Conservation (phyloP, 192 early-diverging fungal species). For the Dissophora ornata region DNA sequence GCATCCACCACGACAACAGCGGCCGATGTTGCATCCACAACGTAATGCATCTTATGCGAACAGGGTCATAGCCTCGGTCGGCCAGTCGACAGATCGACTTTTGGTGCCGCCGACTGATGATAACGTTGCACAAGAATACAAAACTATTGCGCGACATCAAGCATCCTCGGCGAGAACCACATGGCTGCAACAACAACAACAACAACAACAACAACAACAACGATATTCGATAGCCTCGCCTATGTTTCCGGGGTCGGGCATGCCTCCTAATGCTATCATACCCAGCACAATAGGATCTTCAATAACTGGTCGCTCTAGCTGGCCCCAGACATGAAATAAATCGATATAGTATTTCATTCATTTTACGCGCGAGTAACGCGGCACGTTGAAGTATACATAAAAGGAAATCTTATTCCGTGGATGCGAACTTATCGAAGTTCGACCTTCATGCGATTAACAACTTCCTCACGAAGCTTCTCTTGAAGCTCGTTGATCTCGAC, state of each 20-base stretch:
- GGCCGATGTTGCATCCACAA: background rate
- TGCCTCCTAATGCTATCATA: no score
- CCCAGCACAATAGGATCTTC: background rate
- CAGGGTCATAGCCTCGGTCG: background rate
- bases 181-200: conserved; percentile 28
- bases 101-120: background rate
- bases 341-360: no score
- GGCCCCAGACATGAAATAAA: background rate
- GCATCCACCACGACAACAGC: background rate
- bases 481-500: conserved; percentile 96
- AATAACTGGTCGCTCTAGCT: background rate
- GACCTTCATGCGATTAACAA: conserved; percentile 75
- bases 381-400: no score
- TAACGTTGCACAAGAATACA: background rate
- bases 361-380: no score
- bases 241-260: background rate
- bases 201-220: conserved; percentile 16
- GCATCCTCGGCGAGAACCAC: conserved; percentile 5
- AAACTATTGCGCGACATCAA: background rate
- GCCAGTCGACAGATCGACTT: background rate
- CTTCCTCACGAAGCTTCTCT: conserved; percentile 73
- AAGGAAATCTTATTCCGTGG: no score
- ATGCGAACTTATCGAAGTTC: conserved; percentile 86
- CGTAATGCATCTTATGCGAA: background rate
- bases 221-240: background rate